Conservation (phyloP, 2,329 filamentous ascomycete species). For the Epichloe baconii region DNA sequence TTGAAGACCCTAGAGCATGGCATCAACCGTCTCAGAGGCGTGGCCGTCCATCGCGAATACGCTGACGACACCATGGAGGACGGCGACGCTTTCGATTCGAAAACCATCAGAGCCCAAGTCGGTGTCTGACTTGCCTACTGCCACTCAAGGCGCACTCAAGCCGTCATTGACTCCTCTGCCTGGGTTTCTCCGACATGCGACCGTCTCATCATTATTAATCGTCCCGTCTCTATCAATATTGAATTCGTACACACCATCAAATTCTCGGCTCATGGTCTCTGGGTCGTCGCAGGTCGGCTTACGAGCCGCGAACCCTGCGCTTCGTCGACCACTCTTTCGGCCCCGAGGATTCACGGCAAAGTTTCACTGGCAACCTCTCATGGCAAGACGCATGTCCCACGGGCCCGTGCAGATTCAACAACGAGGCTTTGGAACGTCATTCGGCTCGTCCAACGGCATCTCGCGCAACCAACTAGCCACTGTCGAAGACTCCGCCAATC, state of each 20-base stretch:
- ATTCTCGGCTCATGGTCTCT: conserved; percentile 11
- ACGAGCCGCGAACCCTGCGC: conserved; percentile 15
- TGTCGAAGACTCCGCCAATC: conserved; percentile 83
- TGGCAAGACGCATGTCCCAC: conserved; percentile 9
- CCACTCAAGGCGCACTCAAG: conserved; percentile 7
- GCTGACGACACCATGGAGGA: conserved; percentile 22
- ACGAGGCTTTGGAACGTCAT: conserved; percentile 17
- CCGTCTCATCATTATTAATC: conserved; percentile 1
- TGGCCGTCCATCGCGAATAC: conserved; percentile 33
- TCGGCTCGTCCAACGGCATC: conserved; percentile 34
- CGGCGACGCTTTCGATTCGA: conserved; percentile 2
- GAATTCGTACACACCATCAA: conserved; percentile 5
- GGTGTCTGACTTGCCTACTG: conserved; percentile 1
- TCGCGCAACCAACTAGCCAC: conserved; percentile 61
- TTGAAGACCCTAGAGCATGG: conserved; percentile 22
- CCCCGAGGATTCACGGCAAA: conserved; percentile 4
- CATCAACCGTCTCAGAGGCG: conserved; percentile 29
- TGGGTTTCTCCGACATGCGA: conserved; percentile 16
- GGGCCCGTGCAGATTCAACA: conserved; percentile 7
- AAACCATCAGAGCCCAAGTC: conserved; percentile 5
- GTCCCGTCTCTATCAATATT: neutral
- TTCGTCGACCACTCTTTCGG: conserved; percentile 15
- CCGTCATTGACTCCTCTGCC: conserved; percentile 11
- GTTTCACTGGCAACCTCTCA: conserved; percentile 8
- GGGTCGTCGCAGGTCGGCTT: conserved; percentile 17